Base-by-base conservation (phyloP, 1,284 basidiomycete genomes). In the Heterobasidion occidentale region DNA sequence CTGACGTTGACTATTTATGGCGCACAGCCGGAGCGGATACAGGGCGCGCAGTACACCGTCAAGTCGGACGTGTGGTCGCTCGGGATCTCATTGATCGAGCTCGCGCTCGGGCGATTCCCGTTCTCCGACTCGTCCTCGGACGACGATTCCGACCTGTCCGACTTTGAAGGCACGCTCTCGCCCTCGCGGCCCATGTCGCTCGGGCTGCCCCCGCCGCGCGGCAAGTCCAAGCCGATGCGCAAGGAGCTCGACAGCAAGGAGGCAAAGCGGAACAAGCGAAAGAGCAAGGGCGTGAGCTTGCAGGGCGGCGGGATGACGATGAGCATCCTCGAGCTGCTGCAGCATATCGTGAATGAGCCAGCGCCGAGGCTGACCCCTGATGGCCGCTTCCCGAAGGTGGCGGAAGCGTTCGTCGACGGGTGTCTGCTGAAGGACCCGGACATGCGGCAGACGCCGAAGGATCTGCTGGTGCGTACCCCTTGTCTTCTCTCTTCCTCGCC, bases 31-130 rank as follows among this genome's bases (percentile, higher is more conserved):
- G 96, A 99, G 70, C 93, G 96, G 55, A 98, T 99, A 67, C 95
- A 98, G 77, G 96, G 97, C 55, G 94, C 94, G 3, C 89, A 93
- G 67, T 98, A 99, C 73, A 92, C 92, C 36, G 93, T 98, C 72
- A 98, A 97, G 74, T 97, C 94, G 4, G 95, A 98, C 67, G 92
- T 98, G 7, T 98, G 94, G 95, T 97, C 94, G 1, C 79, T 97
- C 54, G 95, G 96, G 38, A 94, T 98, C 65, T 90, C 94, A 2
- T 79, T 98, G 48, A 94, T 98, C 70, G 94, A 98, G 73, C 81
- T 98, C 48, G 94, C 92, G 0, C 80, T 93, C 49, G 93, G 92
- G n/a, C 86, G 91, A 46, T 96, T 96, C 77, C 92, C 94, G 9
- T 97, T 97, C 72, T 81, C 88, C 33, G 86, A 90, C 62, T 78